Conservation (phyloP, 129 eudicot species). For the Gnaphalium uliginosum region DNA sequence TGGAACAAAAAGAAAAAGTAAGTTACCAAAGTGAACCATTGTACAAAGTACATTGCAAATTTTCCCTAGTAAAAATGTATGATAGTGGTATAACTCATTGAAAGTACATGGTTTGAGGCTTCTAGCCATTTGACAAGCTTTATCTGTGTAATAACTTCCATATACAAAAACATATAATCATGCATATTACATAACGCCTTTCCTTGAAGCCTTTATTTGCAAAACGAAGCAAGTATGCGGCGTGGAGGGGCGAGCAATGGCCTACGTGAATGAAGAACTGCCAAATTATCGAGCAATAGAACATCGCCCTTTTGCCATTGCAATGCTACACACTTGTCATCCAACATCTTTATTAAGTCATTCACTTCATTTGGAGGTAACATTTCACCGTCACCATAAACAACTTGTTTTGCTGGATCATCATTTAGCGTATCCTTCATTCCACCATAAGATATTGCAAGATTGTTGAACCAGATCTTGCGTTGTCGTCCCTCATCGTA, state of each 20-base stretch:
- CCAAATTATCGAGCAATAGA: constrained; percentile 22
- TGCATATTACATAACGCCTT: not conserved
- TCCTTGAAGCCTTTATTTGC: constrained; percentile 20
- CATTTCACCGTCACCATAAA: constrained; percentile 66
- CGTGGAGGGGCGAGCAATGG: constrained; percentile 25
- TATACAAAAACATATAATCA: not conserved
- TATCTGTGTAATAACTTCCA: not conserved
- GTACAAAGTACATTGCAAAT: not conserved
- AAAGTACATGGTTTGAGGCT: not conserved
- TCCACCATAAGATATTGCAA: constrained; percentile 55
- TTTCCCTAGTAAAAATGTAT: not conserved
- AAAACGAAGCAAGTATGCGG: constrained; percentile 30
- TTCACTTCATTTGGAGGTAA: constrained; percentile 49
- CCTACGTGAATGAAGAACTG: constrained; percentile 29
- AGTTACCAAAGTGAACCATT: not conserved
- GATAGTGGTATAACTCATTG: not conserved
- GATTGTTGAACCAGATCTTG: constrained; percentile 69
- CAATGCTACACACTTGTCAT: constrained; percentile 18
- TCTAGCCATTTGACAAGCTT: not conserved
- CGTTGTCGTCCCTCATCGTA: constrained; percentile 46
- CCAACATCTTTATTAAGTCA: constrained; percentile 52
- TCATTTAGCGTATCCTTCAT: constrained; percentile 14
- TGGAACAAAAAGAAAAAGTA: not conserved
- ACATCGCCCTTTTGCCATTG: constrained; percentile 33
- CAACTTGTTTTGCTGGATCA: constrained; percentile 54